Conservation (phyloP, 257 asterid species). For the Hygrophila difformis region DNA sequence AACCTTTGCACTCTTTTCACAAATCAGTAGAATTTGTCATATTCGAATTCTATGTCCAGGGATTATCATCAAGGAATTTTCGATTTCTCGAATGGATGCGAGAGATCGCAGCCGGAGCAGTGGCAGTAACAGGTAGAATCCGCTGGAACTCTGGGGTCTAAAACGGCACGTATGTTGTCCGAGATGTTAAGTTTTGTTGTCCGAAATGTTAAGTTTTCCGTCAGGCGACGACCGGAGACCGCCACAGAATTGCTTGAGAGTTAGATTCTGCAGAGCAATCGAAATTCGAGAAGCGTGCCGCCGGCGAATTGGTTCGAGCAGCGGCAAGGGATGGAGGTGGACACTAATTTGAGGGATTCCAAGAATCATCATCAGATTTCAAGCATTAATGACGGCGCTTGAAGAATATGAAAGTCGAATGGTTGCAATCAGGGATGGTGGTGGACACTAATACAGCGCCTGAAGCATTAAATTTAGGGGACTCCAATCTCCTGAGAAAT, state of each 20-base stretch:
- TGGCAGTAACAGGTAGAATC: slow-evolving; percentile 38
- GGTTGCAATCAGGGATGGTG: too few species aligned
- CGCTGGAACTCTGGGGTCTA: slow-evolving; percentile 50
- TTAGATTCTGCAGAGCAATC: slow-evolving; percentile 43
- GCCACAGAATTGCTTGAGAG: slow-evolving; percentile 49
- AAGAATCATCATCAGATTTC: slow-evolving; percentile 39
- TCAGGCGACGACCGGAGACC: slow-evolving; percentile 33
- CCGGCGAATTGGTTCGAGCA: slow-evolving; percentile 40
- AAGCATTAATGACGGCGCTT: slow-evolving; percentile 40
- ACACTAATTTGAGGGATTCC: slow-evolving; percentile 19
- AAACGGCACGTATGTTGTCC: slow-evolving; percentile 71
- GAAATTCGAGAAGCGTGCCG: slow-evolving; percentile 23
- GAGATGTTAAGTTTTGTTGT: too few species aligned
- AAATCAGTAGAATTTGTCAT: not conserved
- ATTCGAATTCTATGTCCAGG: slow-evolving; percentile 89
- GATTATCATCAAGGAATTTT: slow-evolving; percentile 62
- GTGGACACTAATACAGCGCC: too few species aligned
- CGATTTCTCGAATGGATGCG: slow-evolving; percentile 87
- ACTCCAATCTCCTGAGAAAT: slow-evolving; percentile 53
- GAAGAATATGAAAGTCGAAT: too few species aligned
- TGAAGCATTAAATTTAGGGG: too few species aligned
- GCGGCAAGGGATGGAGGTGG: not conserved
- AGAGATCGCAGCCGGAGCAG: slow-evolving; percentile 61
- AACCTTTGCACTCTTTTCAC: slow-evolving; percentile 26
- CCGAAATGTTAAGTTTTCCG: too few species aligned